A percentile compares a stretch with the other conserved stretches of the same genome.
Evolutionary conservation across 306 rosid species (phyloP).

Genomic region (Casuarina glauca): DNA sequence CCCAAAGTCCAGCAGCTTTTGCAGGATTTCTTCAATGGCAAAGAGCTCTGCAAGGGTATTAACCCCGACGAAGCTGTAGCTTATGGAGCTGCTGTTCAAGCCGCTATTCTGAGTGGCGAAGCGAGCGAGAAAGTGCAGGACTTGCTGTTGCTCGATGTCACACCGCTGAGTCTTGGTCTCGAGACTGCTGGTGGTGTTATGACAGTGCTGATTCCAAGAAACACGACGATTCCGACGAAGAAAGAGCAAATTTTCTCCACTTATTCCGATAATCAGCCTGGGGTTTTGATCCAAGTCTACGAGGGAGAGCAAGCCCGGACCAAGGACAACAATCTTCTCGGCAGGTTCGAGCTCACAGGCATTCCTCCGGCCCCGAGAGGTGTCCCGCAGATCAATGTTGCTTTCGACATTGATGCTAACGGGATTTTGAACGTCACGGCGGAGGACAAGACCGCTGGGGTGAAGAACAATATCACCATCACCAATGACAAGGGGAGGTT

Average conservation of each 20-base stretch:
- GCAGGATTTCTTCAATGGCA: constrained; percentile 78
- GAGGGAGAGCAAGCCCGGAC: constrained; percentile 83
- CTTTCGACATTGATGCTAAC: constrained; percentile 74
- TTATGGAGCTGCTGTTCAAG: constrained; percentile 86
- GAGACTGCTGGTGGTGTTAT: constrained; percentile 89
- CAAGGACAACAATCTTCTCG: constrained; percentile 69
- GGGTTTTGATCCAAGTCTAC: constrained; percentile 78
- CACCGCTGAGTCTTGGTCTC: constrained; percentile 65
- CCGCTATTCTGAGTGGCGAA: constrained; percentile 72
- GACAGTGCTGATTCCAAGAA: constrained; percentile 74
- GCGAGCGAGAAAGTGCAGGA: constrained; percentile 79
- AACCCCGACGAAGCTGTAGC: constrained; percentile 93
- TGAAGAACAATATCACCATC: constrained; percentile 82
- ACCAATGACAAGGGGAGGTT: constrained; percentile 80
- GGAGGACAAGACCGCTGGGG: constrained; percentile 85
- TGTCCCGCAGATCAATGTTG: constrained; percentile 71
- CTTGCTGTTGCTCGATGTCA: constrained; percentile 67
- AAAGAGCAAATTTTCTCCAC: constrained; percentile 83
- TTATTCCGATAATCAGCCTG: constrained; percentile 79
- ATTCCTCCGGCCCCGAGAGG: constrained; percentile 89
- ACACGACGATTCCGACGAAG: constrained; percentile 80
- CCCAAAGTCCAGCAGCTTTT: constrained; percentile 74
- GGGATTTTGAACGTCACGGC: constrained; percentile 74
- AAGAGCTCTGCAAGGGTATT: constrained; percentile 82
- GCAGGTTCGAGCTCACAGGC: constrained; percentile 74